Base-by-base conservation (phyloP, 2,329 filamentous ascomycete species). In the Aureobasidium sp. region DNA sequence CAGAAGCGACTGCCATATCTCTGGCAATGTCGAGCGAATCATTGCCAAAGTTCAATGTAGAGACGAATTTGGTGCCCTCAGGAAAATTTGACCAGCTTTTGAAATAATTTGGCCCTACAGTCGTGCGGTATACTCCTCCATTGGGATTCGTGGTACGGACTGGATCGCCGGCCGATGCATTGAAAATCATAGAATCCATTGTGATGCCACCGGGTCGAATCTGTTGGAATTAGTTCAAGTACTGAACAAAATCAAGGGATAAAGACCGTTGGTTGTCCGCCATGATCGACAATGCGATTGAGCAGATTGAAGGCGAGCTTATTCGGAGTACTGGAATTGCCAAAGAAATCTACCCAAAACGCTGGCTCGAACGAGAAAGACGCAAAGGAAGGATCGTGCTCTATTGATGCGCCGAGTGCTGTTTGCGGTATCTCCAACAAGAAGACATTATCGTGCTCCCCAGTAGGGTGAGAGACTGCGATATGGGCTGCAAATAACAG, bases 291-390 rank as follows among this genome's bases (percentile, higher is more conserved):
- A 29, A 71, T 67, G 4, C 66, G 66, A 36, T 66, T 57, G 14
- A 71, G 63, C 7, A 70, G 63, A n/a, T 62, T 47, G 37, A 71
- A 70, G 20, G 68, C 68, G 48, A 71, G 66, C 6, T 62, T 47
- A 34, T 71, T 71, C 0, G 70, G 69, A 1, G 36, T 45, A 12
- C 53, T 67, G 17, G 59, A 56, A 34, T 70, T 71, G 39, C 70
- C 70, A 34, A 70, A 71, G 64, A 70, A 71, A 20, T 70, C 69
- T 7, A 68, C 66, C 70, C 70, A 71, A 42, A 70, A 71, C 1
- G 70, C 70, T 1, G 70, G 69, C 58, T 71, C 70, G 61, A 70
- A 68, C 1, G 67, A 69, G 49, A 71, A 70, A 1, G 68, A 70
- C 0, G 66, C 65, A 51, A 67, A 71, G 1, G 67, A 67, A 1